phyloP scores from a whole-genome alignment of 345 rosid genomes.

The Boechera retrofracta region DNA sequence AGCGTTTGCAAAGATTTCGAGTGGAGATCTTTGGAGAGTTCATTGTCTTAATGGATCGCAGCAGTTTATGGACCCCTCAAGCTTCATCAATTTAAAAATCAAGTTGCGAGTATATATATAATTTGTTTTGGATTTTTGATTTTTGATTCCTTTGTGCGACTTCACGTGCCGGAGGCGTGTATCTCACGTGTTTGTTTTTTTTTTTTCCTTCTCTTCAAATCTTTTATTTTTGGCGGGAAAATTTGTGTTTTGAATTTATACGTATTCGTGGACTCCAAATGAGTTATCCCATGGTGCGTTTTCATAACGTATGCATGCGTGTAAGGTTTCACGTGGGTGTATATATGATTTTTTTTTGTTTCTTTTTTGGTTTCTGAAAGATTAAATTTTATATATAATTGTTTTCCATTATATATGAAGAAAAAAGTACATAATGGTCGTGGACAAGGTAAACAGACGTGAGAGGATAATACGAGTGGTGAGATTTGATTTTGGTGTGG shows the following conservation, averaged over 20 bases:
- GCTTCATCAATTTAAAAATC: background rate
- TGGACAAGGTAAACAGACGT: background rate
- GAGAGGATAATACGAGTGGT: constrained; percentile 18
- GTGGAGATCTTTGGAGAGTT: constrained; percentile 17
- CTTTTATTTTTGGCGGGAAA: constrained; percentile 47
- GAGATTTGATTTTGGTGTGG: constrained; percentile 31
- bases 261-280: constrained; percentile 27
- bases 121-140: background rate
- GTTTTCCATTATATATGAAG: background rate
- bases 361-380: background rate
- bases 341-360: background rate
- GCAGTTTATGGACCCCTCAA: constrained; percentile 32
- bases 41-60: constrained; percentile 45
- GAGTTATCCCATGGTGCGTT: constrained; percentile 30
- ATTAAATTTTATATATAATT: background rate
- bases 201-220: constrained; percentile 33
- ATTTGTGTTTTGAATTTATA: constrained; percentile 25
- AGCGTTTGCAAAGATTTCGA: constrained; percentile 36
- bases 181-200: constrained; percentile 42
- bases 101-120: constrained; percentile 13
- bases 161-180: constrained; percentile 47
- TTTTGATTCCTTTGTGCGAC: constrained; percentile 33
- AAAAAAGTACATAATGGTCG: constrained; percentile 9
- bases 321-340: constrained; percentile 40
- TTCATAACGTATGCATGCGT: constrained; percentile 31